Base-by-base conservation (phyloP, 306 rosid species). In the Vachellia collinsii region DNA sequence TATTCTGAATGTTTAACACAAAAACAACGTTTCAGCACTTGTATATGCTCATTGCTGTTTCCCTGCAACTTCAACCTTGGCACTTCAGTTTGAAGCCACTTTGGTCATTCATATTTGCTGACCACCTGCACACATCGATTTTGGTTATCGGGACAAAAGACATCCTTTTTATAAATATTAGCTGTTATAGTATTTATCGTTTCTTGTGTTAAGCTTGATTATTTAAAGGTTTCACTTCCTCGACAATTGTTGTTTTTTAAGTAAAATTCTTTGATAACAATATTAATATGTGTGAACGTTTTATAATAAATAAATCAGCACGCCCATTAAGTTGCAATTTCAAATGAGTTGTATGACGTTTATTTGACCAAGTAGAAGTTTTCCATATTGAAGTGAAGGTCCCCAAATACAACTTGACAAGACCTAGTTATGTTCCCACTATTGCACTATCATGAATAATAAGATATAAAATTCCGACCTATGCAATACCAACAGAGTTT, bases 91-190 rank as follows among this genome's bases (percentile, higher is more conserved):
- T 89, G 98, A 88, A 85, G 92, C 89, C 96, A 90, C 93, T 87
- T 89, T 93, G 95, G 88, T 87, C 96, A 88, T 86, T 89, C 96
- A 88, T 84, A 87, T 81, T 87, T 84, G 93, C 89, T 87, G 85
- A 86, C 87, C 89, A 93, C 99, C 99, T 96, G 99, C 99, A 96
- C 89, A 93, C 88, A 89, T 86, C 87, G 97, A 90, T 86, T 86
- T 83, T 84, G 84, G 97, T 96, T 79, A 96, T 87, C 85, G 87
- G 84, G 89, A 87, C 87, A 88, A 90, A 91, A 93, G 90, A 84
- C 83, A 85, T 88, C 82, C 78, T 72, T 83, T 75, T 85, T 83
- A 83, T 86, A 77, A 72, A 84, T 78, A 80, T 75, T 82, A 70
- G 54, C 36, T 74, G 53, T 83, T 81, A 69, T 48, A 63, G 80